Percentiles rank a stretch among this genome's conserved stretches.
Conservation (phyloP, 371 early-diverging fungal species). For the Mortierella sp. region DNA sequence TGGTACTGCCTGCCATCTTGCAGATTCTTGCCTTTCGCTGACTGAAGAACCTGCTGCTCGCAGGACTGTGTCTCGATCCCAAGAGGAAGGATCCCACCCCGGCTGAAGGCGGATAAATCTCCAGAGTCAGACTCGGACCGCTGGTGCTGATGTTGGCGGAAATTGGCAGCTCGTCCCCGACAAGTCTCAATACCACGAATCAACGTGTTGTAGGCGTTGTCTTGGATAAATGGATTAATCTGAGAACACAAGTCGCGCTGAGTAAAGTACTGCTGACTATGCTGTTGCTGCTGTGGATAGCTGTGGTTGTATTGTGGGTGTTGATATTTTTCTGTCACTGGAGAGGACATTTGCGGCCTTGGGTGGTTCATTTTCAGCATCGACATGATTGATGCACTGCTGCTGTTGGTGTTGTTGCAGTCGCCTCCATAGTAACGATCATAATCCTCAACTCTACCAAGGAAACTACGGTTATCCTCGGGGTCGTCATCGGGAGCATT, state of each 20-base stretch:
- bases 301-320: neutral
- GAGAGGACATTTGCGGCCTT: neutral
- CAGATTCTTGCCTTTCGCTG: neutral
- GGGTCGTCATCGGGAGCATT: neutral
- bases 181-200: conserved; percentile 3
- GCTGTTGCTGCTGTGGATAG: neutral
- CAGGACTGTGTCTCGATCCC: neutral
- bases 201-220: neutral
- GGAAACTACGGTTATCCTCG: neutral
- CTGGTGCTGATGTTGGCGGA: neutral
- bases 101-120: too few relatives aligned
- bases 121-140: neutral
- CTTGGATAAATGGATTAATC: neutral
- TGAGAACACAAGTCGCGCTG: neutral
- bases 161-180: conserved; percentile 4
- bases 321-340: neutral
- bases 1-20: neutral
- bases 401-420: neutral
- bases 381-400: neutral
- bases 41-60: neutral
- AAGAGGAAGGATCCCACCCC: neutral
- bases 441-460: neutral
- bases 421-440: neutral
- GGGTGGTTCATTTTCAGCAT: neutral
- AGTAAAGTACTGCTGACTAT: neutral